A percentile compares a stretch with the other conserved stretches of the same genome.
These are phyloP conservation scores for Ophiosphaerella herpotricha DNA, from an alignment of 2,329 filamentous ascomycete species.

Conservation along the genomic window DNA sequence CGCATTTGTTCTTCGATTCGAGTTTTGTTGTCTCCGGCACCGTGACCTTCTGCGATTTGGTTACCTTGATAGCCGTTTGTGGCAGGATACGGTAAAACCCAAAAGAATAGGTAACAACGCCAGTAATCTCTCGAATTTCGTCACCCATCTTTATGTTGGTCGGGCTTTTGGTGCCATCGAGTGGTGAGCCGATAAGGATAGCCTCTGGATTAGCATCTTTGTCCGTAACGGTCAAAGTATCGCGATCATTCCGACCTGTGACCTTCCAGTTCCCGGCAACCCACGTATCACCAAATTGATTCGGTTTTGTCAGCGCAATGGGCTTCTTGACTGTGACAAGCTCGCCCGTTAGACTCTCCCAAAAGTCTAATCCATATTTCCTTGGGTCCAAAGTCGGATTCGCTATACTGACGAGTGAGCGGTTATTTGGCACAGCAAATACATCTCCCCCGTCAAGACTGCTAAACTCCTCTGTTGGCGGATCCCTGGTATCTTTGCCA, in stretches of 20 bases:
- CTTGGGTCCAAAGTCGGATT: conserved; percentile 67
- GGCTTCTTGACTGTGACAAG: conserved; percentile 66
- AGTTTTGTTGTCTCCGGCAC: conserved; percentile 59
- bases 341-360: conserved; percentile 71
- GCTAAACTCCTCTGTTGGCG: conserved; percentile 66
- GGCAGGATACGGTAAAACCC: conserved; percentile 73
- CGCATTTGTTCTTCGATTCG: conserved; percentile 60
- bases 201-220: conserved; percentile 70
- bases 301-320: conserved; percentile 64
- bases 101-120: conserved; percentile 68
- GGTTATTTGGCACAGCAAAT: conserved; percentile 67
- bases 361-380: conserved; percentile 72
- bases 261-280: conserved; percentile 67
- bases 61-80: conserved; percentile 59
- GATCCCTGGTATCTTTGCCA: conserved; percentile 60
- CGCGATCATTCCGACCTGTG: conserved; percentile 65
- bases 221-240: conserved; percentile 66
- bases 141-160: conserved; percentile 67
- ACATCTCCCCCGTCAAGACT: conserved; percentile 68
- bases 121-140: conserved; percentile 67
- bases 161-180: conserved; percentile 68
- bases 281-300: conserved; percentile 70
- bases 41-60: conserved; percentile 50
- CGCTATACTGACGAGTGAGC: conserved; percentile 58
- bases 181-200: conserved; percentile 66